Conservation (phyloP, 495 filamentous ascomycete genomes). For the Rhypophila decipiens region DNA sequence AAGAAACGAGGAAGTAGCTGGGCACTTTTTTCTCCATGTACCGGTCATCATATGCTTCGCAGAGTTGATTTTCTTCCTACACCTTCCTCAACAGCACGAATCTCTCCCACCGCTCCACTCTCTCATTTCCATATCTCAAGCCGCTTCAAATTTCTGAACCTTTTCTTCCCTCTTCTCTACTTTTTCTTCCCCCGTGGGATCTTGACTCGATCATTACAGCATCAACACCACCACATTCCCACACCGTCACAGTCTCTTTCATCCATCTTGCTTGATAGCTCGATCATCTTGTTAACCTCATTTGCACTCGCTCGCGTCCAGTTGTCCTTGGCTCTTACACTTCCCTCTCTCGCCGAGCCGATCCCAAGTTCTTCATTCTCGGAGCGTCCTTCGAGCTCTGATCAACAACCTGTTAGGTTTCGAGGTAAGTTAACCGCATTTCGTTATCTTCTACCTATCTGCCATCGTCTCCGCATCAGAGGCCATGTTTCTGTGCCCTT, state of each 20-base stretch:
- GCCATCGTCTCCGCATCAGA: background rate
- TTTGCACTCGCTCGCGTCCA: constrained; percentile 42
- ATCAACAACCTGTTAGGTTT: constrained; percentile 13
- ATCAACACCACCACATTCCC: constrained; percentile 38
- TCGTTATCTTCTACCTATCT: background rate
- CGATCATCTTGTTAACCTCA: constrained; percentile 45
- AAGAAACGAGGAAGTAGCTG: background rate
- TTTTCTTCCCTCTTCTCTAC: constrained; percentile 8
- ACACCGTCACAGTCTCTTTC: constrained; percentile 41
- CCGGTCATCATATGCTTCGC: too few relatives aligned
- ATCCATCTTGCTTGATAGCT: constrained; percentile 50
- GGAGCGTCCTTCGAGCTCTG: constrained; percentile 9
- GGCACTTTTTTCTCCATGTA: too few relatives aligned
- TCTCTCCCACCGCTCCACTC: background rate
- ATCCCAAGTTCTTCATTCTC: constrained; percentile 17
- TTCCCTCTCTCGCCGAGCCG: constrained; percentile 16
- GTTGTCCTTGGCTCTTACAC: constrained; percentile 45
- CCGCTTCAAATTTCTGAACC: background rate
- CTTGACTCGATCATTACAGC: constrained; percentile 46
- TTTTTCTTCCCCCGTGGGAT: constrained; percentile 4
- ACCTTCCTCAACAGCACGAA: background rate
- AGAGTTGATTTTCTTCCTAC: too few relatives aligned
- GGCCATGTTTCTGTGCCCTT: background rate
- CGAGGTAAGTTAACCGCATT: constrained; percentile 19
- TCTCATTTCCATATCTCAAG: background rate